Percentiles rank a stretch among this genome's conserved stretches.
phyloP scores from a whole-genome alignment of 768 basidiomycete species.

The Amanita exitialis region DNA sequence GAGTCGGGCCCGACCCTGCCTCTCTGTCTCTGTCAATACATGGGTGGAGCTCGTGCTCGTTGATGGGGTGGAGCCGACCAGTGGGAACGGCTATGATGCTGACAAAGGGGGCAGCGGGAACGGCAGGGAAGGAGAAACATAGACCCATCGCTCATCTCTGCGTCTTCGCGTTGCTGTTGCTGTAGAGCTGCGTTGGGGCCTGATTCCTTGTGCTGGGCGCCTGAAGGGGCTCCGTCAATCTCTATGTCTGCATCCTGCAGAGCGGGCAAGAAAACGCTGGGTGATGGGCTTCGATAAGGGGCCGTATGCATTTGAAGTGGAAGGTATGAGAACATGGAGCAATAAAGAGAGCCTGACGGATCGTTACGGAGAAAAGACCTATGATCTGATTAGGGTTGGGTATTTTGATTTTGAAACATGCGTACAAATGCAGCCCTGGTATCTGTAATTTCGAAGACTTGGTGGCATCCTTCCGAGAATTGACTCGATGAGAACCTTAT shows the following conservation, averaged over 20 bases:
- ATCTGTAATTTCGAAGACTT: constrained; percentile 25
- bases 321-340: constrained; percentile 95
- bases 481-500: no score
- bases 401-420: no score
- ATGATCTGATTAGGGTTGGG: background rate
- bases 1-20: constrained; percentile 23
- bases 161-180: background rate
- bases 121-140: no score
- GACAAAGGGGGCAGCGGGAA: no score
- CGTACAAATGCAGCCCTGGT: constrained; percentile 94
- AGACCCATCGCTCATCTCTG: constrained; percentile 11
- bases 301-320: constrained; percentile 96
- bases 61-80: background rate
- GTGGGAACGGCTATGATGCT: no score
- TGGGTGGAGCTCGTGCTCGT: constrained; percentile 10
- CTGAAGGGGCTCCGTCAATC: background rate
- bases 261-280: constrained; percentile 93
- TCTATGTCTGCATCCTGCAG: constrained; percentile 41
- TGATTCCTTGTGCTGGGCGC: background rate
- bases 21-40: background rate
- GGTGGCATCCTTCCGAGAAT: constrained; percentile 10
- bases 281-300: constrained; percentile 79
- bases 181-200: background rate
- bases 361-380: constrained; percentile 77
- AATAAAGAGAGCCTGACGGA: constrained; percentile 94